Conservation (phyloP, 2,329 filamentous ascomycete genomes). For the Cladosporium sp. region DNA sequence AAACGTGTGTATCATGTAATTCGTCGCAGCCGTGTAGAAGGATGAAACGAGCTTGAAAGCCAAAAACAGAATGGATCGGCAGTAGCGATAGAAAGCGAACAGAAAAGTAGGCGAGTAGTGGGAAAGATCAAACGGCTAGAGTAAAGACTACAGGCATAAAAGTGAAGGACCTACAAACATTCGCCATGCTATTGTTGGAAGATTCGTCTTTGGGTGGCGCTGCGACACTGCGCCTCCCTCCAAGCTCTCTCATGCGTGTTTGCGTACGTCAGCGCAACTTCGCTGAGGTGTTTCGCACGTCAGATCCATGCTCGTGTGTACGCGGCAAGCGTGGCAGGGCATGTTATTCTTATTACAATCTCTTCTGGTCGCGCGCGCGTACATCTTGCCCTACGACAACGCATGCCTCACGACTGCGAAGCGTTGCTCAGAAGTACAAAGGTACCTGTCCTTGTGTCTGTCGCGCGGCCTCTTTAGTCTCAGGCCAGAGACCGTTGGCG, state of each 20-base stretch:
- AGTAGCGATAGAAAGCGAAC: neutral
- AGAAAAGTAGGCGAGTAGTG: neutral
- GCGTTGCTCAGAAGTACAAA: no score
- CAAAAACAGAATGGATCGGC: neutral
- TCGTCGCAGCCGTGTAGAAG: neutral
- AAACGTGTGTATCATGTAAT: neutral
- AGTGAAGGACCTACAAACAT: neutral
- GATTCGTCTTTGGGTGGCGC: neutral
- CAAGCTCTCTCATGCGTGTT: no score
- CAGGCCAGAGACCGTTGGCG: no score
- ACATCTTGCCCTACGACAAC: no score
- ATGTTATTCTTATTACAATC: no score
- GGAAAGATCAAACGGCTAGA: neutral
- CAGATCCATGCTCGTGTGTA: neutral
- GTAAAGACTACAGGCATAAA: neutral
- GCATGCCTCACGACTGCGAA: no score
- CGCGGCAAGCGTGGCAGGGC: no score
- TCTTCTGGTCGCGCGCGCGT: no score
- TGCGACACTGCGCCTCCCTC: neutral
- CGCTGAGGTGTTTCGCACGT: neutral
- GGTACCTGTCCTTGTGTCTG: no score
- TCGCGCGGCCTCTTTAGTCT: no score
- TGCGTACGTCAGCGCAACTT: no score
- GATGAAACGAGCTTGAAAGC: neutral
- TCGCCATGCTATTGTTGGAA: constrained; percentile 1